Percentiles rank a stretch among this genome's conserved stretches.
Evolutionary conservation across 73 alveolate genomes (phyloP).

Genomic region (Loxodes magnus): DNA sequence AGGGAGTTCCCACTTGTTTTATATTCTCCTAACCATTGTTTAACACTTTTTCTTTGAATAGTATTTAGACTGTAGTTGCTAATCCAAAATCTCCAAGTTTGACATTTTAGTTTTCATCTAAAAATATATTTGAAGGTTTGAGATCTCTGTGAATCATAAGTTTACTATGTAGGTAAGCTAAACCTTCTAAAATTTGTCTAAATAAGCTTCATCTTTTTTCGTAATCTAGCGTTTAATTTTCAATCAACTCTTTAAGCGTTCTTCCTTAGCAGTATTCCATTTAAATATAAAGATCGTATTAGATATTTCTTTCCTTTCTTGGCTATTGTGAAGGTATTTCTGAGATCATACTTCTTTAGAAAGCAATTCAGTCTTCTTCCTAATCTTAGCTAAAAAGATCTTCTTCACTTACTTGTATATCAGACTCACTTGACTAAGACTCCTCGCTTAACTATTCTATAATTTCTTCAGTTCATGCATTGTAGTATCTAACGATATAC

Average conservation of each 20-base stretch:
- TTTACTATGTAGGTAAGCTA: constrained; percentile 62
- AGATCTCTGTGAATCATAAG: constrained; percentile 84
- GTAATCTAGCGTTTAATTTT: constrained; percentile 11
- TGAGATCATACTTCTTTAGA: constrained; percentile 3
- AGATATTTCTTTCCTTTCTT: constrained; percentile 6
- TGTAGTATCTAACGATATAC: constrained; percentile 35
- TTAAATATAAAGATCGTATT: constrained; percentile 15
- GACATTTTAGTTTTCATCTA: constrained; percentile 58
- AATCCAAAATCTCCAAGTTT: constrained; percentile 94
- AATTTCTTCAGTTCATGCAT: constrained; percentile 26
- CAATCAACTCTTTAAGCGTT: constrained; percentile 22
- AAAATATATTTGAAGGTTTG: constrained; percentile 90
- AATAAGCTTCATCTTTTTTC: constrained; percentile 22
- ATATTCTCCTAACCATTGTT: constrained; percentile 14
- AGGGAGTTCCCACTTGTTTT: constrained; percentile 63
- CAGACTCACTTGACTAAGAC: constrained; percentile 12
- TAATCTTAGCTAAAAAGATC: neutral
- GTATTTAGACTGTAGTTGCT: constrained; percentile 32
- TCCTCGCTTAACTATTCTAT: constrained; percentile 9
- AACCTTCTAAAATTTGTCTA: constrained; percentile 81
- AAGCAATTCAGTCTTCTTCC: constrained; percentile 14
- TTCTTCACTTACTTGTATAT: constrained; percentile 4
- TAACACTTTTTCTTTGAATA: neutral
- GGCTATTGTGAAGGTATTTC: neutral
- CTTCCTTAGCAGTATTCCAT: constrained; percentile 46